phyloP scores from a whole-genome alignment of 1,139 yeast genomes.

The Taiozyma onychis region DNA sequence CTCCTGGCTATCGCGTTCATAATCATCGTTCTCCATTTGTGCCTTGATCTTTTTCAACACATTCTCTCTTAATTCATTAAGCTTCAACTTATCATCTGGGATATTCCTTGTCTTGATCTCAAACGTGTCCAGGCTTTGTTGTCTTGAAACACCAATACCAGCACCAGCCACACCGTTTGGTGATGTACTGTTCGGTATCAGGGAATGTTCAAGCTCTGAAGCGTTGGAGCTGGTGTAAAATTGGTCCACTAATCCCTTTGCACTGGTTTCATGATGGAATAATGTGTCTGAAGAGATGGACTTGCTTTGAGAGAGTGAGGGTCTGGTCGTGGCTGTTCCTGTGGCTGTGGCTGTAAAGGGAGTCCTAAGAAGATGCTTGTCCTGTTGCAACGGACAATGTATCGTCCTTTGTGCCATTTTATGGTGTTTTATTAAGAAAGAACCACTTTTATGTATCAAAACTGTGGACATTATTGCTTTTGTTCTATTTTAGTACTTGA shows the following conservation, averaged over 20 bases:
- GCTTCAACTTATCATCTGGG: neutral
- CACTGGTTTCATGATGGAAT: neutral
- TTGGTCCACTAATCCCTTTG: neutral
- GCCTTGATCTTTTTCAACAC: neutral
- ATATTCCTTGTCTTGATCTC: neutral
- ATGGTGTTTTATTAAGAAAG: neutral
- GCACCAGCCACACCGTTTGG: no score
- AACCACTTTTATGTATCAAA: conserved; percentile 6
- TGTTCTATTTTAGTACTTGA: no score
- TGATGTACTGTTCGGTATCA: no score
- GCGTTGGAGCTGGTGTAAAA: neutral
- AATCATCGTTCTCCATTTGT: neutral
- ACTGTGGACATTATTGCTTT: no score
- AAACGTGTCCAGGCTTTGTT: neutral
- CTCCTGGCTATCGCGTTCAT: neutral
- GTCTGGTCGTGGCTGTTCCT: neutral
- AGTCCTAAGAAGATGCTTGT: neutral
- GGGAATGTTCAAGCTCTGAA: neutral
- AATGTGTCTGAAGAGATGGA: neutral
- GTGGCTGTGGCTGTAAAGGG: neutral
- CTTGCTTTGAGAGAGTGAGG: neutral
- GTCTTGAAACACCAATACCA: neutral
- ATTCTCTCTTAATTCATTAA: neutral
- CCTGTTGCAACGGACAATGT: neutral
- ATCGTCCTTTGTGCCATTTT: neutral